Evolutionary conservation across 306 rosid genomes (phyloP), one percentile per base, ranked within the genome.

Genomic region (Clitoria ternatea): DNA sequence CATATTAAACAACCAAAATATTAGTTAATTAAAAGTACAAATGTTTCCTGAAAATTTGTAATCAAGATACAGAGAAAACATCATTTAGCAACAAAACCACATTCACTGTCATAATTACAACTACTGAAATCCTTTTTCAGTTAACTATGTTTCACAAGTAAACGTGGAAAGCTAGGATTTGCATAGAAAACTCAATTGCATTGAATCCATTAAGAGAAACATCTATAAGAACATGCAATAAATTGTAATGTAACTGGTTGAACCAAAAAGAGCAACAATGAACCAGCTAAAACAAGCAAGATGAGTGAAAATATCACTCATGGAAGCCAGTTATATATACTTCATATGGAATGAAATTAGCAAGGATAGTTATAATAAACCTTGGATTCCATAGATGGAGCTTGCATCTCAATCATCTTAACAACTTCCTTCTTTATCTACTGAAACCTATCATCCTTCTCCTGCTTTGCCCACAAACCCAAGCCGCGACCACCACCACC

Each of bases 381-480:
- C 99, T 87, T 86, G 32, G 81, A 66, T 77, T 89, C 92, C 80
- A 75, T 40, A 55, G 81, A 72, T 18, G 91, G 84, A 49, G 85
- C 68, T 72, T 73, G 84, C 22, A 70, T 54, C 86, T 85, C 87
- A 69, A 95, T 87, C 91, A 95, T 84, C 59, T 91, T 96, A 37
- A 80, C 68, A 69, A 95, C 85, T 77, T 95, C 97, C 84, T 85
- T 89, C 91, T 91, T 91, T 82, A 78, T 85, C 66, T 45, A 89
- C 75, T 87, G 91, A 87, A 89, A 87, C 86, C 90, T 80, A 77
- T 77, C 85, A 74, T 95, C 91, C 72, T 84, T 87, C 92, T 94
- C 97, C 87, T 90, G 84, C 84, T 86, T 91, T 26, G 90, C 97
- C 27, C 96, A 85, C 79, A 83, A 70, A 80, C 97, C 89, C 92